These are phyloP conservation scores for Lepraria neglecta DNA, from an alignment of 495 filamentous ascomycete species.

Conservation along the genomic window DNA sequence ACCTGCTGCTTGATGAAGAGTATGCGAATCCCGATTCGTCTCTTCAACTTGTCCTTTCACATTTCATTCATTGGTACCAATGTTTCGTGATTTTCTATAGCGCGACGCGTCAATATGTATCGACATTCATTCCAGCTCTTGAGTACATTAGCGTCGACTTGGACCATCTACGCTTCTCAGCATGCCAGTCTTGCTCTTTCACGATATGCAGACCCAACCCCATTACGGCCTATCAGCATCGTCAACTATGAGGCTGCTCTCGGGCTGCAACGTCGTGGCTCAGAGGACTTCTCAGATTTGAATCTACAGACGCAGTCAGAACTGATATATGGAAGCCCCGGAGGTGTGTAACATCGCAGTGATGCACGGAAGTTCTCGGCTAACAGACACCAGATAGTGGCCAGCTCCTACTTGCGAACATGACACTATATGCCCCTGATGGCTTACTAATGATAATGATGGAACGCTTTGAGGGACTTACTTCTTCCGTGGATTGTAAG, in stretches of 20 bases:
- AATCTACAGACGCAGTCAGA: slow-evolving; percentile 29
- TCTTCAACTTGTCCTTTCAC: too few relatives aligned
- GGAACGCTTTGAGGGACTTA: slow-evolving; percentile 35
- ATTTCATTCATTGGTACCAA: too few relatives aligned
- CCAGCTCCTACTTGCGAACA: slow-evolving; percentile 32
- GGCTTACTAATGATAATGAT: slow-evolving; percentile 34
- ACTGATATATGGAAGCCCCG: slow-evolving; percentile 31
- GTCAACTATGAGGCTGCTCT: slow-evolving; percentile 18
- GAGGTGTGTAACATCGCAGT: slow-evolving; percentile 11
- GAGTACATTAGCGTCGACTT: not conserved
- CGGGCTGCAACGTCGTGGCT: slow-evolving; percentile 18
- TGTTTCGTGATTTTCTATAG: too few relatives aligned
- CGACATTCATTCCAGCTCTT: not conserved
- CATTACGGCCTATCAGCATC: slow-evolving; percentile 14
- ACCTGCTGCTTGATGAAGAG: too few relatives aligned
- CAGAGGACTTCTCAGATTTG: slow-evolving; percentile 30
- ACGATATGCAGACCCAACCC: not conserved
- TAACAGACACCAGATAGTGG: slow-evolving; percentile 22
- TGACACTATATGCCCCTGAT: slow-evolving; percentile 34
- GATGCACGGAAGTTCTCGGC: not conserved
- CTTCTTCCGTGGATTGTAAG: slow-evolving; percentile 33
- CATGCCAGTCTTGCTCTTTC: not conserved
- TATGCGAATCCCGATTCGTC: too few relatives aligned
- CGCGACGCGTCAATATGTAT: not conserved
- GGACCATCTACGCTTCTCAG: not conserved